A percentile compares a stretch with the other conserved stretches of the same genome.
Evolutionary conservation across 202 grass and related monocot genomes (phyloP).

Genomic region (Panicum hallii): DNA sequence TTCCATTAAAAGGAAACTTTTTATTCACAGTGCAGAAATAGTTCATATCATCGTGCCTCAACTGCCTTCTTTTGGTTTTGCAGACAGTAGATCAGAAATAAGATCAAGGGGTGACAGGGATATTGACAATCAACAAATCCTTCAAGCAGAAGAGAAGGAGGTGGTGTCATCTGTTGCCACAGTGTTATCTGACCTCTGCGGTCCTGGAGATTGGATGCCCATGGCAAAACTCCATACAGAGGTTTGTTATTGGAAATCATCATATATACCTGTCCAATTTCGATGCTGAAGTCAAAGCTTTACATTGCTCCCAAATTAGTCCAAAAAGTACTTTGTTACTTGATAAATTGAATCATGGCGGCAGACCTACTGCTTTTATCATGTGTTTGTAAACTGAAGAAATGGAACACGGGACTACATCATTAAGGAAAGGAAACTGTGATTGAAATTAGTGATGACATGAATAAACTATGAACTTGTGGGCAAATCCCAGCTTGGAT

Average conservation of each 20-base stretch:
- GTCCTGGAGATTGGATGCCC: constrained; percentile 85
- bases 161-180: constrained; percentile 83
- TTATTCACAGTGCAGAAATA: background rate
- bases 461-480: constrained; percentile 10
- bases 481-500: background rate
- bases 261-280: constrained; percentile 7
- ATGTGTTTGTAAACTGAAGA: background rate
- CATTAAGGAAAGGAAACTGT: background rate
- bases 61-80: constrained; percentile 35
- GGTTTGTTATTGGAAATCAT: constrained; percentile 57
- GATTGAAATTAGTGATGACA: constrained; percentile 1
- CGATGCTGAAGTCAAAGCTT: constrained; percentile 3
- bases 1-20: constrained; percentile 7
- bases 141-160: constrained; percentile 90
- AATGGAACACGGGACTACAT: constrained; percentile 1
- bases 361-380: constrained; percentile 2
- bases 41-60: constrained; percentile 24
- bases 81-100: constrained; percentile 57
- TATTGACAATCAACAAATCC: constrained; percentile 65
- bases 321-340: background rate
- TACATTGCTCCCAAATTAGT: constrained; percentile 12
- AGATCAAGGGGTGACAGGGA: constrained; percentile 66
- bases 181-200: constrained; percentile 80
- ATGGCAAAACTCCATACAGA: constrained; percentile 85
- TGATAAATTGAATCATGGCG: background rate